Conservation (phyloP, 2,329 filamentous ascomycete species). For the Cercospora nicotianae region DNA sequence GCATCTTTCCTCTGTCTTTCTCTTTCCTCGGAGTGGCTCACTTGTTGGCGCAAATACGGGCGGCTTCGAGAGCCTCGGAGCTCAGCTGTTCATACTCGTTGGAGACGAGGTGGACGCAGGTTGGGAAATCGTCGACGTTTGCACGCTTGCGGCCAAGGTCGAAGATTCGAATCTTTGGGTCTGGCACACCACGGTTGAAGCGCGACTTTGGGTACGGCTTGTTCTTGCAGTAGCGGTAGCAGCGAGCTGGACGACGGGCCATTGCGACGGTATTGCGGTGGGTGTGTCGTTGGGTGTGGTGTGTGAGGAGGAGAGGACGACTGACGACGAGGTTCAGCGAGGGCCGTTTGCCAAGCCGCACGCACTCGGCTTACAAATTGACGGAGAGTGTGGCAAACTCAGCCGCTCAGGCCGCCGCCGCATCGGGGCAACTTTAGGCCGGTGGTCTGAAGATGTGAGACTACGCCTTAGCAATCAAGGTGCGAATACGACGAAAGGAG, state of each 20-base stretch:
- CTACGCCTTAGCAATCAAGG: not conserved
- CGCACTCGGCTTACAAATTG: constrained; percentile 10
- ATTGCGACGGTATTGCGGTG: constrained; percentile 72
- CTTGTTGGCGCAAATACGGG: constrained; percentile 99
- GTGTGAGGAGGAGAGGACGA: constrained; percentile 30
- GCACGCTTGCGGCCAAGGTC: constrained; percentile 72
- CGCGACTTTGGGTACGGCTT: constrained; percentile 99
- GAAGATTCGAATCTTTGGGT: constrained; percentile 82
- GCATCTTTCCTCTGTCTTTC: constrained; percentile 7
- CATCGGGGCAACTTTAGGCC: not conserved
- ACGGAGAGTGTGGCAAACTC: constrained; percentile 1
- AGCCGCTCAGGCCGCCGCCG: not conserved
- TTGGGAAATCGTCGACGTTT: constrained; percentile 98
- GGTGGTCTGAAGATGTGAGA: not conserved
- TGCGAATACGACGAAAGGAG: not conserved
- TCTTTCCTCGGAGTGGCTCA: constrained; percentile 45
- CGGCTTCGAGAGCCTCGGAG: constrained; percentile 98
- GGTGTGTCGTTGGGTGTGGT: constrained; percentile 49
- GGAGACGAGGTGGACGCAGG: constrained; percentile 98
- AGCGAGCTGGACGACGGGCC: constrained; percentile 98
- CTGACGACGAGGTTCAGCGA: constrained; percentile 23
- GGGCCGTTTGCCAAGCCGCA: constrained; percentile 1
- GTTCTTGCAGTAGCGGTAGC: constrained; percentile 99
- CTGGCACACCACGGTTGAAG: constrained; percentile 91
- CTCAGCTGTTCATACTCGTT: constrained; percentile 99